A percentile compares a stretch with the other conserved stretches of the same genome.
Evolutionary conservation across 176 grass and related monocot species (phyloP).

Genomic region (Poa pratensis): DNA sequence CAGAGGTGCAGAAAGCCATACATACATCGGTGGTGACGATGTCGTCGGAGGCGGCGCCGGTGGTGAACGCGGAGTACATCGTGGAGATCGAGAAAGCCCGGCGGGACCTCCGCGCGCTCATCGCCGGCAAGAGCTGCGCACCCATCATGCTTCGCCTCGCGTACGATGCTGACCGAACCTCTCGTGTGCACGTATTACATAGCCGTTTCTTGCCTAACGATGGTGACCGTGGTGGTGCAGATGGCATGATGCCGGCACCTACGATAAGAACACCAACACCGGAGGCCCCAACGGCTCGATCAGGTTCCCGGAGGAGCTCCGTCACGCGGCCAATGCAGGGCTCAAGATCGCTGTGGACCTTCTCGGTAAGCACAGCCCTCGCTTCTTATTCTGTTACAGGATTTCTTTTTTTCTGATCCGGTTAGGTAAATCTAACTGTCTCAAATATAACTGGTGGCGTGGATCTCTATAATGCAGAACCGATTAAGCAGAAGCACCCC

Average conservation of each 20-base stretch:
- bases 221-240: slow-evolving; percentile 10
- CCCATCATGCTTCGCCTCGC: slow-evolving; percentile 75
- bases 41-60: slow-evolving; percentile 31
- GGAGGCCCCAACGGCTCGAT: slow-evolving; percentile 76
- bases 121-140: slow-evolving; percentile 56
- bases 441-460: neutral
- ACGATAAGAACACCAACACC: slow-evolving; percentile 54
- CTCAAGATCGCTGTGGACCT: slow-evolving; percentile 78
- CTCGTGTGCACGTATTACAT: too few relatives aligned
- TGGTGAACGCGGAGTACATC: slow-evolving; percentile 57
- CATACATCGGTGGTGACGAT: neutral
- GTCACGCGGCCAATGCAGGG: slow-evolving; percentile 54
- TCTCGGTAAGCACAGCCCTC: slow-evolving; percentile 30
- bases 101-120: slow-evolving; percentile 66
- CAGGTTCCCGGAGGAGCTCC: slow-evolving; percentile 55
- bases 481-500: slow-evolving; percentile 65
- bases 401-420: neutral
- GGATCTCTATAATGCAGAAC: slow-evolving; percentile 43
- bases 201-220: neutral
- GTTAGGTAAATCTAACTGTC: neutral
- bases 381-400: neutral
- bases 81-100: slow-evolving; percentile 53
- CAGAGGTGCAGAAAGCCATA: neutral
- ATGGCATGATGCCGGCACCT: slow-evolving; percentile 82
- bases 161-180: slow-evolving; percentile 15